Percentiles rank a stretch among this genome's conserved stretches.
Conservation (phyloP, 176 grass and related monocot species). For the Carex scoparia region DNA sequence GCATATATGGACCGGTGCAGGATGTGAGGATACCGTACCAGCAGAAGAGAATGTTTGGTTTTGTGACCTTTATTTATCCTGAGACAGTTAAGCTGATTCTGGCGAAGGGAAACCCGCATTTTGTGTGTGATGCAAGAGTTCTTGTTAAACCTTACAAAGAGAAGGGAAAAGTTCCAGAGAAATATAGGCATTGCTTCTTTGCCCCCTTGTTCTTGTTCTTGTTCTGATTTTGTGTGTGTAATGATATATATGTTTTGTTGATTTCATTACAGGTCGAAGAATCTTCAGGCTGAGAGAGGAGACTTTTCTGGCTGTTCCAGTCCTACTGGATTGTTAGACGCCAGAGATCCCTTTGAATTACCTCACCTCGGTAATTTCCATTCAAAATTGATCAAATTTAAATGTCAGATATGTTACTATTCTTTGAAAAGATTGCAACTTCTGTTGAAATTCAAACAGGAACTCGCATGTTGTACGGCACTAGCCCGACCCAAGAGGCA, state of each 20-base stretch:
- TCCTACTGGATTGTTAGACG: slow-evolving; percentile 51
- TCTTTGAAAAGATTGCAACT: background rate
- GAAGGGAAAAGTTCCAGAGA: slow-evolving; percentile 79
- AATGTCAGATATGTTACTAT: background rate
- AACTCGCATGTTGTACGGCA: slow-evolving; percentile 43
- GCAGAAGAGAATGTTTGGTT: slow-evolving; percentile 97
- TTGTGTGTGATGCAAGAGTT: slow-evolving; percentile 70
- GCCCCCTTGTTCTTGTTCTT: background rate
- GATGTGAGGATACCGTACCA: slow-evolving; percentile 92
- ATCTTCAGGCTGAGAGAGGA: slow-evolving; percentile 33
- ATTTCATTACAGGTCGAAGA: slow-evolving; percentile 25
- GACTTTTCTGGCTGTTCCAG: slow-evolving; percentile 44
- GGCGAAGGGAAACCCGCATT: slow-evolving; percentile 73
- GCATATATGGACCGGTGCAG: slow-evolving; percentile 85
- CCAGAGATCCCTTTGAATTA: slow-evolving; percentile 55
- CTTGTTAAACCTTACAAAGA: slow-evolving; percentile 98
- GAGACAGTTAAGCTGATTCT: slow-evolving; percentile 64
- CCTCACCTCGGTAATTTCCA: slow-evolving; percentile 51
- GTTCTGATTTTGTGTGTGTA: background rate
- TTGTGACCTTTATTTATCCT: slow-evolving; percentile 79
- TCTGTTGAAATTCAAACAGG: slow-evolving; percentile 27
- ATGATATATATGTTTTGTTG: slow-evolving; percentile 20
- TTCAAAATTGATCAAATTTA: background rate
- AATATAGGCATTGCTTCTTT: slow-evolving; percentile 52
- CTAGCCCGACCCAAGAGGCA: slow-evolving; percentile 39